A percentile compares a stretch with the other conserved stretches of the same genome.
These are phyloP conservation scores for Ustilago shanxiensis DNA, from an alignment of 1,284 basidiomycete species.

Conservation along the genomic window DNA sequence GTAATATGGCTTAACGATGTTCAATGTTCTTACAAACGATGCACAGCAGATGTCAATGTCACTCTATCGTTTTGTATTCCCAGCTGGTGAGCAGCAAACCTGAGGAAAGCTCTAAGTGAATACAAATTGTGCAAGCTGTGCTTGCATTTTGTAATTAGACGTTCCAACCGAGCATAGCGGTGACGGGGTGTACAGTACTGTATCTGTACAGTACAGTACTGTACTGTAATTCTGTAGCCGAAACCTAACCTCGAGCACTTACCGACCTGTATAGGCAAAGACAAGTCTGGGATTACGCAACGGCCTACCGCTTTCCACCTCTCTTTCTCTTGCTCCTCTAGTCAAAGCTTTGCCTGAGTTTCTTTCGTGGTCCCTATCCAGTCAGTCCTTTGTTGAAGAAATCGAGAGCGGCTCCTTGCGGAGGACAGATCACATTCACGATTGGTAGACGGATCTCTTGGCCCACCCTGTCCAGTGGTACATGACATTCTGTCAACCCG, in stretches of 20 bases:
- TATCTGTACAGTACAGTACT: no score
- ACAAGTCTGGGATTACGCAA: constrained; percentile 6
- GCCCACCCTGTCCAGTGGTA: constrained; percentile 5
- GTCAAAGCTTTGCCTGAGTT: background rate
- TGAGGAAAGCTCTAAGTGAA: constrained; percentile 1
- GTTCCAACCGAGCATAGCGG: background rate
- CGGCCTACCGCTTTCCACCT: background rate
- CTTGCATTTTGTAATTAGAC: background rate
- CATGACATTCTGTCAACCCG: constrained; percentile 4
- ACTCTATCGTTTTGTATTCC: background rate
- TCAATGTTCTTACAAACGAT: background rate
- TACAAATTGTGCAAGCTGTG: background rate
- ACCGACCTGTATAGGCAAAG: background rate
- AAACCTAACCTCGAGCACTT: background rate
- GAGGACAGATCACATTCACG: no score
- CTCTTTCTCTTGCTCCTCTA: no score
- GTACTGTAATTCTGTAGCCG: no score
- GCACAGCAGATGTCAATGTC: background rate
- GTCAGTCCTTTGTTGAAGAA: background rate
- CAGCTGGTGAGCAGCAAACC: background rate
- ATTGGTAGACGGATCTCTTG: background rate
- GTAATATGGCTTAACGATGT: background rate
- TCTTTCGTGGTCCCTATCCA: no score
- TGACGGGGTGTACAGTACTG: background rate
- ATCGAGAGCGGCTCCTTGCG: background rate